Evolutionary conservation across 495 filamentous ascomycete species (phyloP).

Genomic region (Aspergillus campestris): DNA sequence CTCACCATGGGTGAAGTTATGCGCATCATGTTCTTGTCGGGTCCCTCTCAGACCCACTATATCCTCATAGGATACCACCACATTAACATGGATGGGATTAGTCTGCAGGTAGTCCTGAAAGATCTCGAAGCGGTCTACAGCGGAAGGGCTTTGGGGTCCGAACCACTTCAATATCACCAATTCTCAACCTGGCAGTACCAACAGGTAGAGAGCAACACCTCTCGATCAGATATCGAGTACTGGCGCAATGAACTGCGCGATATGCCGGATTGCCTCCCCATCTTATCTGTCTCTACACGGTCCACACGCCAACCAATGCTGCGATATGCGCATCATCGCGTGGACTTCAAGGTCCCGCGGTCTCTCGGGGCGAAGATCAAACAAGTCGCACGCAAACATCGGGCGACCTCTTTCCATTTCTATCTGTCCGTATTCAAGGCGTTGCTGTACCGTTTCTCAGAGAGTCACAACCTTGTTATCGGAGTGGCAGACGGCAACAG

Average conservation of each 20-base stretch:
- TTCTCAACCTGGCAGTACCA: conserved; percentile 1
- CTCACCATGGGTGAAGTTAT: conserved; percentile 13
- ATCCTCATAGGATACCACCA: conserved; percentile 28
- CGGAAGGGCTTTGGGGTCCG: neutral
- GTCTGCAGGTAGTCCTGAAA: conserved; percentile 21
- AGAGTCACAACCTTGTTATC: conserved; percentile 25
- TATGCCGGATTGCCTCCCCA: neutral
- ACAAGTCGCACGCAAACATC: neutral
- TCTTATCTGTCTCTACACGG: neutral
- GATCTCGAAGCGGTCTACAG: conserved; percentile 31
- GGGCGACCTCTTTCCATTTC: conserved; percentile 26
- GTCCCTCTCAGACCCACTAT: conserved; percentile 6
- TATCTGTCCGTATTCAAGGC: conserved; percentile 17
- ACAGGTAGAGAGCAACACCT: neutral
- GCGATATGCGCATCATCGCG: neutral
- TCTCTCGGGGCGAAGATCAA: neutral
- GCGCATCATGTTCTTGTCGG: conserved; percentile 12
- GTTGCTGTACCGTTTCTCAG: conserved; percentile 13
- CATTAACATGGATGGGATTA: conserved; percentile 36
- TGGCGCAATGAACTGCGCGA: neutral
- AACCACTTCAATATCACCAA: neutral
- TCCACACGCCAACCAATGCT: neutral
- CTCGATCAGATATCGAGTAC: neutral
- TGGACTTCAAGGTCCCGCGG: neutral
- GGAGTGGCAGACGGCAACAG: conserved; percentile 35